These are phyloP conservation scores for Globisporangium mamillatum DNA, from an alignment of 352 stramenopile genomes.

Conservation along the genomic window DNA sequence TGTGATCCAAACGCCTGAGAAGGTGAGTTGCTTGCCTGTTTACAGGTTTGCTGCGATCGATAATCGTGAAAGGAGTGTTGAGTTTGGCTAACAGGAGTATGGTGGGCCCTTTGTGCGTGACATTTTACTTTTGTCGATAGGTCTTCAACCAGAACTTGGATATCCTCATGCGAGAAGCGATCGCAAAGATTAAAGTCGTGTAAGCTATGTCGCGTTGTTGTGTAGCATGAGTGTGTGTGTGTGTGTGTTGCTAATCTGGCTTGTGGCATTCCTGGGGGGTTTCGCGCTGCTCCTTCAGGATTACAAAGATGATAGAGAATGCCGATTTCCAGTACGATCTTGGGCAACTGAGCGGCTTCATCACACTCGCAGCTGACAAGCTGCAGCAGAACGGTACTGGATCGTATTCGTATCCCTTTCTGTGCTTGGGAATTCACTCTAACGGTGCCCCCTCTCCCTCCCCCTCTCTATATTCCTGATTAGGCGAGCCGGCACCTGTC, in stretches of 20 bases:
- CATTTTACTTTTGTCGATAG: conserved; percentile 19
- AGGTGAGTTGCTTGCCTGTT: conserved; percentile 20
- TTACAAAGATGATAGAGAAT: conserved; percentile 42
- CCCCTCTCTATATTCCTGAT: background rate
- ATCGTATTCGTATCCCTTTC: background rate
- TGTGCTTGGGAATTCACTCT: background rate
- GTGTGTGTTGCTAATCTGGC: background rate
- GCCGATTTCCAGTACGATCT: conserved; percentile 36
- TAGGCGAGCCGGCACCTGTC: conserved; percentile 36
- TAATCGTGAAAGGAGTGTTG: background rate
- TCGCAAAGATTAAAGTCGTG: conserved; percentile 47
- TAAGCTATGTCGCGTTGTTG: conserved; percentile 23
- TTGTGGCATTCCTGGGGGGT: background rate
- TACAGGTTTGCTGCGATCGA: conserved; percentile 1
- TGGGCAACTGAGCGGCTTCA: conserved; percentile 36
- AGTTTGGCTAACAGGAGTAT: background rate
- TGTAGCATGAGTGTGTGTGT: background rate
- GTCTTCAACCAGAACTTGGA: conserved; percentile 57
- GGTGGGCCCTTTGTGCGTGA: background rate
- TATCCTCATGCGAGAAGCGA: conserved; percentile 46
- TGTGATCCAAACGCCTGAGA: conserved; percentile 27
- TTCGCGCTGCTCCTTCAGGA: conserved; percentile 24
- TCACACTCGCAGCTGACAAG: conserved; percentile 39
- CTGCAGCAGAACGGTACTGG: conserved; percentile 43
- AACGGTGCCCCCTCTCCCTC: too few relatives aligned